A percentile compares a stretch with the other conserved stretches of the same genome.
Evolutionary conservation across 2,329 filamentous ascomycete species (phyloP).

Genomic region (Thelonectria rubi): DNA sequence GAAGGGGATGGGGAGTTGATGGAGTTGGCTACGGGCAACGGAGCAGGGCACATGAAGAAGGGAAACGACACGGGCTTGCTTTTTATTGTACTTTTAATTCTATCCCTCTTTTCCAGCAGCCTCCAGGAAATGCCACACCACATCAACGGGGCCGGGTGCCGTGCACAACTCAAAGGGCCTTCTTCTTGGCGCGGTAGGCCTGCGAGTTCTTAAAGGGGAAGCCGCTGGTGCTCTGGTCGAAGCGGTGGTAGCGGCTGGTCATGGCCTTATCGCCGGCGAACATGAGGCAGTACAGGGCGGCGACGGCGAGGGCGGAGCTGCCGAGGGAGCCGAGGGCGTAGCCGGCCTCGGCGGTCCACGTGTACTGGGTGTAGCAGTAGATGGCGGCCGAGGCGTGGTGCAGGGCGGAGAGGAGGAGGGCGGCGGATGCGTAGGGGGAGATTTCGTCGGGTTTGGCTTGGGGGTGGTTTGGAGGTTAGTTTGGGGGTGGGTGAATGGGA

Average conservation of each 20-base stretch:
- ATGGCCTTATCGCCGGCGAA: constrained; percentile 51
- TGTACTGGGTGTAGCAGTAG: constrained; percentile 75
- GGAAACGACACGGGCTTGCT: constrained; percentile 10
- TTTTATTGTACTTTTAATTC: constrained; percentile 5
- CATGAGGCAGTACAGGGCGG: constrained; percentile 56
- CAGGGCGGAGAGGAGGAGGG: constrained; percentile 69
- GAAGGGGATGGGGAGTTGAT: constrained; percentile 36
- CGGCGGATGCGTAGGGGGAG: constrained; percentile 72
- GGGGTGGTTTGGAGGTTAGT: background rate
- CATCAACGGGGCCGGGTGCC: too few relatives aligned
- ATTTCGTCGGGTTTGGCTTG: constrained; percentile 45
- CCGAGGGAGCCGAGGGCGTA: constrained; percentile 69
- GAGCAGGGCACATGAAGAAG: constrained; percentile 6
- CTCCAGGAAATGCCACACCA: too few relatives aligned
- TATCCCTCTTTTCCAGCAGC: background rate
- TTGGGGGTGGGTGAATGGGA: background rate
- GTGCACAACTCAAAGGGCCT: constrained; percentile 40
- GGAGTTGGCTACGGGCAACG: constrained; percentile 36
- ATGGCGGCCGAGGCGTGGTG: constrained; percentile 72
- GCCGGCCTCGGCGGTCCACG: constrained; percentile 62
- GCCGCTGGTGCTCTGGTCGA: constrained; percentile 52
- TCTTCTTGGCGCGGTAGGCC: constrained; percentile 52
- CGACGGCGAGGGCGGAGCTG: constrained; percentile 64
- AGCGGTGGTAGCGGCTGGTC: constrained; percentile 48
- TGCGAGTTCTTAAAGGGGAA: constrained; percentile 51